Base-by-base conservation (phyloP, 2,329 filamentous ascomycete genomes). In the Fusarium nurragi region DNA sequence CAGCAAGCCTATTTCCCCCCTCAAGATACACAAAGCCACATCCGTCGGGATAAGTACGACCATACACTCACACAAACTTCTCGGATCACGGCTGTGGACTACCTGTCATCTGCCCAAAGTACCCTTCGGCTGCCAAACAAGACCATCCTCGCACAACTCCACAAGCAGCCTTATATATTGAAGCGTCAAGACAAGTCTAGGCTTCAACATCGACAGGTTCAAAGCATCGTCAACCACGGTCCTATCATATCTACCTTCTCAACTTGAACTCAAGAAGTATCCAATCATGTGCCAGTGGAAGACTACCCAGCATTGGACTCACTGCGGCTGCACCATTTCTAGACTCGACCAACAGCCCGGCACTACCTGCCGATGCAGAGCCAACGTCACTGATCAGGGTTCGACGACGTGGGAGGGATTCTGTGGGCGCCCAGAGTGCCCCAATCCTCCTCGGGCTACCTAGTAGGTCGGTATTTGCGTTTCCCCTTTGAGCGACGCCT, bases 241-340 rank as follows among this genome's bases (percentile, higher is more conserved):
- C 40, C 28, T 39, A 14, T 36, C 40, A 28, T n/a, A 34, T 19
- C 19, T 32, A 19, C 3, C 25, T 12, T 49, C 16, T 37, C 36
- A 38, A 41, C 22, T 26, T 23, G 19, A 26, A 45, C 36, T 25
- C 6, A 18, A 30, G 16, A 55, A 50, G 13, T 7, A 37, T 36
- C 22, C 38, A 66, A 76, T 16, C 55, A 78, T 78, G 76, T 78
- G 76, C 63, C 49, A 70, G 64, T 78, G 76, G 75, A 65, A 68
- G 26, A 71, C 71, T 19, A 73, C 71, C 37, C 67, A 77, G 57
- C 45, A 52, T 60, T 78, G 72, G 74, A 71, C 71, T 38, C 41
- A 46, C 44, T 78, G 76, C 58, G 75, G 75, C 47, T 78, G 76
- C 71, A 65, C 61, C 26, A 50, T 57, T n/a, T 26, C 63, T 21